A percentile compares a stretch with the other conserved stretches of the same genome.
phyloP scores from a whole-genome alignment of 2,329 filamentous ascomycete genomes.

The Onygena corvina region DNA sequence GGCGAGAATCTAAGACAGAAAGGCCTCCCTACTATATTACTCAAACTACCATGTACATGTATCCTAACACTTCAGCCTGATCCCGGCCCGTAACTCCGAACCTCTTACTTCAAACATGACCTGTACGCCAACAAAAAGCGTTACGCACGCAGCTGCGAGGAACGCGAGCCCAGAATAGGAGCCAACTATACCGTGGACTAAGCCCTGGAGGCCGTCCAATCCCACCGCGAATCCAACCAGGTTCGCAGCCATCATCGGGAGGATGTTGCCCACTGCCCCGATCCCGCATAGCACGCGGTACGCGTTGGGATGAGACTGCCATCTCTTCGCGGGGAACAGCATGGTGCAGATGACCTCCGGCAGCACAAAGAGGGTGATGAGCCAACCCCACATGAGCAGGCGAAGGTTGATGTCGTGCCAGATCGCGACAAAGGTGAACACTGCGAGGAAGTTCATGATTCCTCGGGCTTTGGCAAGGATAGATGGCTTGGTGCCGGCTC shows the following conservation, averaged over 20 bases:
- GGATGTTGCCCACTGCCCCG: conserved; percentile 68
- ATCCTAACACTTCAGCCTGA: conserved; percentile 64
- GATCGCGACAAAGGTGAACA: conserved; percentile 93
- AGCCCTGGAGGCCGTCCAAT: conserved; percentile 67
- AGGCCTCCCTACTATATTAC: too few relatives aligned
- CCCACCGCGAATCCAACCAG: conserved; percentile 91
- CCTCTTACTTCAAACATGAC: conserved; percentile 95
- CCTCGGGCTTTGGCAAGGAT: conserved; percentile 43
- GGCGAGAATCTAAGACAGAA: too few relatives aligned
- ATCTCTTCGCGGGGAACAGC: conserved; percentile 62
- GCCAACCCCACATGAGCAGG: conserved; percentile 91
- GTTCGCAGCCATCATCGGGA: conserved; percentile 96
- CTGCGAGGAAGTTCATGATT: conserved; percentile 63
- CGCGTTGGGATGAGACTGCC: conserved; percentile 54
- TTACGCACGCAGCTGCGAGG: conserved; percentile 55
- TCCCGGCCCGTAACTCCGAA: conserved; percentile 66
- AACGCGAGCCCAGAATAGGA: conserved; percentile 68
- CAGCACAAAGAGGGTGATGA: conserved; percentile 84
- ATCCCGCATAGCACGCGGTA: conserved; percentile 72
- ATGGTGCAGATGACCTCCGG: conserved; percentile 65
- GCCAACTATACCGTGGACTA: conserved; percentile 62
- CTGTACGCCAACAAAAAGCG: conserved; percentile 73
- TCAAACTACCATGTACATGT: neutral
- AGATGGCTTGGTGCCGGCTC: conserved; percentile 23
- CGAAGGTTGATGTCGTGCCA: conserved; percentile 96